Conservation (phyloP, 169 alveolate species). For the Sarcocystis neurona region DNA sequence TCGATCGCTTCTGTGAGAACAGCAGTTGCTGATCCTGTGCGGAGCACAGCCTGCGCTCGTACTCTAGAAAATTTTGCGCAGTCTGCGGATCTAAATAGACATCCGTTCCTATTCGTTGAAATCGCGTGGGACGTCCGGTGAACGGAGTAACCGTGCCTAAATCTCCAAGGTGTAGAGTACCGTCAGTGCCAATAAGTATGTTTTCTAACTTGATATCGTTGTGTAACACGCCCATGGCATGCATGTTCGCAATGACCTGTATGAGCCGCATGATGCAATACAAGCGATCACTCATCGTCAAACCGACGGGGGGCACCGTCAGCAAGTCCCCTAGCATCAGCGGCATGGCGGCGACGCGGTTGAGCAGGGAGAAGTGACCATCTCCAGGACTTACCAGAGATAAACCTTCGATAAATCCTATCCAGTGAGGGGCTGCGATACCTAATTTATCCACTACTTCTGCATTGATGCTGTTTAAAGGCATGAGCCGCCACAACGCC, state of each 20-base stretch:
- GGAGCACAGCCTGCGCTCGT: too few species aligned
- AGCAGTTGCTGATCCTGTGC: too few species aligned
- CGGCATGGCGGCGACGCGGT: conserved; percentile 20
- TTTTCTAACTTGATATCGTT: conserved; percentile 21
- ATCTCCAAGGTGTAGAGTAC: conserved; percentile 8
- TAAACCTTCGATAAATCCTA: not conserved
- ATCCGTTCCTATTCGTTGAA: conserved; percentile 28
- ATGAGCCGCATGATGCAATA: conserved; percentile 4
- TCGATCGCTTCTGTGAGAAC: too few species aligned
- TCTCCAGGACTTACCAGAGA: conserved; percentile 11
- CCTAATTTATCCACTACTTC: not conserved
- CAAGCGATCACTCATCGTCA: not conserved
- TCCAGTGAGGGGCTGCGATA: conserved; percentile 9
- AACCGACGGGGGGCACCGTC: not conserved
- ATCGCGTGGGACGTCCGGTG: not conserved
- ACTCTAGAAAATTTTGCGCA: conserved; percentile 6
- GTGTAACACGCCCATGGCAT: conserved; percentile 8
- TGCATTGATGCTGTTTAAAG: too few species aligned
- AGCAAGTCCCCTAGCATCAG: conserved; percentile 33
- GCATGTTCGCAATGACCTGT: conserved; percentile 19
- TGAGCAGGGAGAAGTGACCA: not conserved
- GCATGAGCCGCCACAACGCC: conserved; percentile 30
- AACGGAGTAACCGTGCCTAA: not conserved
- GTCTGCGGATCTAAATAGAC: conserved; percentile 16
- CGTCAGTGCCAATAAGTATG: not conserved